A percentile compares a stretch with the other conserved stretches of the same genome.
These are phyloP conservation scores for Candida berthetii DNA, from an alignment of 805 yeast genomes.

Conservation along the genomic window DNA sequence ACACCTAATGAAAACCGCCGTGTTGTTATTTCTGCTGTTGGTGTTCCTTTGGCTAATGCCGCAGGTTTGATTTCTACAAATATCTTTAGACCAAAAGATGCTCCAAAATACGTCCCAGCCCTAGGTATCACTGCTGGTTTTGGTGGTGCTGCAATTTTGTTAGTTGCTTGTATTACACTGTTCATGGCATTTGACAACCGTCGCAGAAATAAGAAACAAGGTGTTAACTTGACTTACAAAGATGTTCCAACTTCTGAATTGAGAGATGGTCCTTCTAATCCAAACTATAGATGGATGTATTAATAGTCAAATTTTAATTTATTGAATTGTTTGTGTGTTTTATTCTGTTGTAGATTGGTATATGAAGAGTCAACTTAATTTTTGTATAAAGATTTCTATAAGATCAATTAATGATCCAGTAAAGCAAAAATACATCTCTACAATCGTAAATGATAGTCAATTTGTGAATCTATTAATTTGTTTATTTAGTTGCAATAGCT, in stretches of 20 bases:
- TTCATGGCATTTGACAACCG: slow-evolving; percentile 38
- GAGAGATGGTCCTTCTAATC: slow-evolving; percentile 38
- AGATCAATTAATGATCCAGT: too few relatives aligned
- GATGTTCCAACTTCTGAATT: slow-evolving; percentile 37
- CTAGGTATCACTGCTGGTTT: slow-evolving; percentile 40
- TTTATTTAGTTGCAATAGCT: not conserved
- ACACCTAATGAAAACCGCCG: slow-evolving; percentile 40
- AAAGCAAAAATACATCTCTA: too few relatives aligned
- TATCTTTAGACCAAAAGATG: slow-evolving; percentile 42
- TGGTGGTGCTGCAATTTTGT: slow-evolving; percentile 35
- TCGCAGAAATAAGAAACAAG: slow-evolving; percentile 32
- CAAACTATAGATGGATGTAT: slow-evolving; percentile 42
- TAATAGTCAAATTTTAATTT: slow-evolving; percentile 7
- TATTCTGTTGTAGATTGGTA: too few relatives aligned
- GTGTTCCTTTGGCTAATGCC: slow-evolving; percentile 49
- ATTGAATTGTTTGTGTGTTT: too few relatives aligned
- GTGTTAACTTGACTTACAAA: slow-evolving; percentile 28
- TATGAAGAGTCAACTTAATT: too few relatives aligned
- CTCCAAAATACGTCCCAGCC: slow-evolving; percentile 49
- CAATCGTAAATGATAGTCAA: too few relatives aligned
- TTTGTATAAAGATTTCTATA: too few relatives aligned
- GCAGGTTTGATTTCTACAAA: slow-evolving; percentile 51
- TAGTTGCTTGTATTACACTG: slow-evolving; percentile 18
- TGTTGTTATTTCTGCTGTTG: slow-evolving; percentile 40
- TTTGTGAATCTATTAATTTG: not conserved